These are phyloP conservation scores for Ophiocordyceps robertsii DNA, from an alignment of 2,329 filamentous ascomycete genomes.

Conservation along the genomic window DNA sequence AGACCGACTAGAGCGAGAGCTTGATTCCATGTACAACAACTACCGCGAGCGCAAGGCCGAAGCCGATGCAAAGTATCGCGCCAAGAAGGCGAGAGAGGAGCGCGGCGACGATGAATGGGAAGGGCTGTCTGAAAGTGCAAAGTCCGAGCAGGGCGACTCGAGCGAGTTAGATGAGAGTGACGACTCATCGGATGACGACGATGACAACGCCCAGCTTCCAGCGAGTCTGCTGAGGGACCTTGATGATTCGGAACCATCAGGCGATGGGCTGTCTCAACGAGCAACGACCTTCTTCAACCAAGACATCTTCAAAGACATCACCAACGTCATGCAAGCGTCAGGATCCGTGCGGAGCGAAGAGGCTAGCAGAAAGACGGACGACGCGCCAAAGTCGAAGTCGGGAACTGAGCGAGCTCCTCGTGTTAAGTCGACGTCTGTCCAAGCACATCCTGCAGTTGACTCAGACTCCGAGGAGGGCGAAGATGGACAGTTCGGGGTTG, in stretches of 20 bases:
- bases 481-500: constrained; percentile 45
- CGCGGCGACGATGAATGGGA: constrained; percentile 85
- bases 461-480: constrained; percentile 23
- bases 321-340: constrained; percentile 44
- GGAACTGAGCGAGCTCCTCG: background rate
- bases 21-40: constrained; percentile 77
- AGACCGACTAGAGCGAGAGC: constrained; percentile 69
- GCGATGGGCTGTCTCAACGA: constrained; percentile 56
- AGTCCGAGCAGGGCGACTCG: constrained; percentile 35
- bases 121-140: constrained; percentile 60
- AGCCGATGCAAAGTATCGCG: constrained; percentile 73
- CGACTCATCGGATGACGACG: constrained; percentile 21
- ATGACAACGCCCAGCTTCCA: constrained; percentile 7
- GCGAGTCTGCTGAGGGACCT: constrained; percentile 22
- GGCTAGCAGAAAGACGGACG: background rate
- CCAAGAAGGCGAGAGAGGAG: constrained; percentile 75
- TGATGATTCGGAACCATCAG: constrained; percentile 28
- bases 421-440: background rate
- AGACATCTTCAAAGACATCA: constrained; percentile 81
- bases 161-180: constrained; percentile 47
- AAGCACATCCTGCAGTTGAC: constrained; percentile 4
- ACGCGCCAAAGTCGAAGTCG: constrained; percentile 10
- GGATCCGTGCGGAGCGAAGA: constrained; percentile 23
- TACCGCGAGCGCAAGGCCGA: constrained; percentile 72
- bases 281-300: constrained; percentile 87